Conservation (phyloP, 2,329 filamentous ascomycete genomes). For the Fonsecaea pugnacius region DNA sequence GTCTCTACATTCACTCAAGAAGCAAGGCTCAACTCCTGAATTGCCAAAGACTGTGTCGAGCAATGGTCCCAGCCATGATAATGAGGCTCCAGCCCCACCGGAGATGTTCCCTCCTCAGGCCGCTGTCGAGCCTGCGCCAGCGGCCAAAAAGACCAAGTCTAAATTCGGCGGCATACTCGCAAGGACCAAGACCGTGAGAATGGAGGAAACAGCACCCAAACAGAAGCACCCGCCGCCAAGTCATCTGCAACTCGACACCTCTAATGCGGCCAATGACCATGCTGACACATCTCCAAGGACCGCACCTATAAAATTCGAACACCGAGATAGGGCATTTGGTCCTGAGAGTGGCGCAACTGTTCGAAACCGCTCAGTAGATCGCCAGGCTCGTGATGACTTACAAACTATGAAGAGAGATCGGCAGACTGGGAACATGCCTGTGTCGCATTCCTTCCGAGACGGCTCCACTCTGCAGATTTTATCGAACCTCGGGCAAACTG, state of each 20-base stretch:
- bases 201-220: constrained; percentile 44
- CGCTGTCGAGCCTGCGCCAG: constrained; percentile 19
- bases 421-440: constrained; percentile 25
- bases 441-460: constrained; percentile 60
- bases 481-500: constrained; percentile 72
- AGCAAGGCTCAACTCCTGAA: constrained; percentile 50
- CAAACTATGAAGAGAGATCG: constrained; percentile 24
- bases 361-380: constrained; percentile 75
- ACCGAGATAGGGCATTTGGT: constrained; percentile 69
- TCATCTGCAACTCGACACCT: constrained; percentile 33
- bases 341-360: constrained; percentile 68
- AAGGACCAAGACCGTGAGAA: constrained; percentile 50
- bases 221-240: constrained; percentile 24
- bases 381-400: constrained; percentile 46
- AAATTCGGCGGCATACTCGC: constrained; percentile 52
- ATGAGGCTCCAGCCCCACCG: constrained; percentile 12
- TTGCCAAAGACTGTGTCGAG: constrained; percentile 42
- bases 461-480: constrained; percentile 68
- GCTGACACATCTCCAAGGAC: constrained; percentile 54
- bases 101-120: constrained; percentile 9
- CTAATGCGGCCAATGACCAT: constrained; percentile 39
- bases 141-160: constrained; percentile 49
- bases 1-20: constrained; percentile 43
- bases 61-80: constrained; percentile 25
- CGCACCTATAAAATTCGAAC: constrained; percentile 57